Evolutionary conservation across 2,329 filamentous ascomycete species (phyloP).

Genomic region (Aureobasidium musti): DNA sequence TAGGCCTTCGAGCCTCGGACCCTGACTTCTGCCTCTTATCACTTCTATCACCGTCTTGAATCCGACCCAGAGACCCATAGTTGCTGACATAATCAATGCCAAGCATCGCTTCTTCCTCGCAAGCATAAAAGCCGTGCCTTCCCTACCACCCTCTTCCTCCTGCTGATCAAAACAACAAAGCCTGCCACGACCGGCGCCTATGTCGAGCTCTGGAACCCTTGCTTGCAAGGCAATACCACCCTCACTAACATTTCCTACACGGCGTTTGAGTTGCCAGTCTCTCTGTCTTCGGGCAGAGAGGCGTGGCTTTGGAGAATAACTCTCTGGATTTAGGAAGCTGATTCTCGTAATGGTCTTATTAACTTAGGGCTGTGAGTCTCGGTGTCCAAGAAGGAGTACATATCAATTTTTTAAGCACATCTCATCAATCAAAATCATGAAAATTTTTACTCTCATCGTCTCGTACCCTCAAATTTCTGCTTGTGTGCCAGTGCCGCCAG

Average conservation of each 20-base stretch:
- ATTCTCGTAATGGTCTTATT: slow-evolving; percentile 68
- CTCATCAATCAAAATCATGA: neutral
- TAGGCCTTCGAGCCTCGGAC: neutral
- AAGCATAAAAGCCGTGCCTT: slow-evolving; percentile 4
- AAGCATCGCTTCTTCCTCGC: neutral
- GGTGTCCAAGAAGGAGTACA: slow-evolving; percentile 73
- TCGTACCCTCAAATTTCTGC: too few species aligned
- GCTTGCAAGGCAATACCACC: slow-evolving; percentile 32
- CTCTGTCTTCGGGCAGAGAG: slow-evolving; percentile 46
- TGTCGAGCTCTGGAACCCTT: slow-evolving; percentile 40
- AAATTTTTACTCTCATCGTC: neutral
- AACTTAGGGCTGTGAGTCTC: slow-evolving; percentile 68
- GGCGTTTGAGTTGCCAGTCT: slow-evolving; percentile 69
- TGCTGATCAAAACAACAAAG: slow-evolving; percentile 61
- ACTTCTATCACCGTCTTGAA: slow-evolving; percentile 8
- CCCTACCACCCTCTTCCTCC: slow-evolving; percentile 43
- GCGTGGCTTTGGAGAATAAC: slow-evolving; percentile 66
- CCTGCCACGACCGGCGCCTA: slow-evolving; percentile 70
- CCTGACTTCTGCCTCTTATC: neutral
- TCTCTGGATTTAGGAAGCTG: slow-evolving; percentile 67
- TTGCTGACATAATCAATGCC: slow-evolving; percentile 18
- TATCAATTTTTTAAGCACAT: slow-evolving; percentile 35
- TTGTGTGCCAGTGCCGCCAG: too few species aligned
- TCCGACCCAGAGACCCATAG: too few species aligned
- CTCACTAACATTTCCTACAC: slow-evolving; percentile 45